Percentiles rank a stretch among this genome's conserved stretches.
These are phyloP conservation scores for Waltergamsia citrina DNA, from an alignment of 2,329 filamentous ascomycete genomes.

Conservation along the genomic window DNA sequence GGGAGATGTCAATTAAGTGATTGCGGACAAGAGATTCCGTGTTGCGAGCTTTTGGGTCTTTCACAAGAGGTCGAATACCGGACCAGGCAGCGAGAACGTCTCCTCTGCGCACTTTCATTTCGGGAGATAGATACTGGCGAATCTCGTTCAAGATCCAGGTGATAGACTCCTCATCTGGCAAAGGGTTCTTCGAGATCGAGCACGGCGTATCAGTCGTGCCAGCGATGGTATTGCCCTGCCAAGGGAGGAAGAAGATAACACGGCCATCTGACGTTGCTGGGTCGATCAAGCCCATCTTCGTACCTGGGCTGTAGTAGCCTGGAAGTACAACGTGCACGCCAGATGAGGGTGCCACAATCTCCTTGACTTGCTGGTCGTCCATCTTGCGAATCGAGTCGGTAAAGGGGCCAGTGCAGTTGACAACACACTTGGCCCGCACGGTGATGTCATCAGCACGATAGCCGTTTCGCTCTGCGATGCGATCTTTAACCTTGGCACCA, in stretches of 20 bases:
- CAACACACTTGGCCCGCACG: slow-evolving; percentile 69
- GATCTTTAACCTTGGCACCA: slow-evolving; percentile 65
- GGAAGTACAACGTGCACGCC: slow-evolving; percentile 82
- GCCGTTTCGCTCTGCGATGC: slow-evolving; percentile 57
- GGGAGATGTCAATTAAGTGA: slow-evolving; percentile 72
- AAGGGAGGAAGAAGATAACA: slow-evolving; percentile 88
- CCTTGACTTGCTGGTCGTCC: slow-evolving; percentile 61
- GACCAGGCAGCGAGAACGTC: slow-evolving; percentile 90
- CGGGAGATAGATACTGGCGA: slow-evolving; percentile 69
- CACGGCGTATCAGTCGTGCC: slow-evolving; percentile 79
- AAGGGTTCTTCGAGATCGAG: slow-evolving; percentile 60
- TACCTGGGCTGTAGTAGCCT: slow-evolving; percentile 76
- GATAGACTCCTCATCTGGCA: slow-evolving; percentile 76
- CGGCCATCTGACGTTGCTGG: slow-evolving; percentile 79
- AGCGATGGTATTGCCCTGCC: slow-evolving; percentile 88
- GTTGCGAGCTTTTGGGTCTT: slow-evolving; percentile 76
- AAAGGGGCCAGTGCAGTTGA: slow-evolving; percentile 86
- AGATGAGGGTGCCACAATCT: slow-evolving; percentile 78
- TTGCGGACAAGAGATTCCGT: slow-evolving; percentile 84
- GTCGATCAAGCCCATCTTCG: slow-evolving; percentile 82
- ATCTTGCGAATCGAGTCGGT: slow-evolving; percentile 78
- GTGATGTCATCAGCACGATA: slow-evolving; percentile 49
- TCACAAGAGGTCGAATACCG: slow-evolving; percentile 77
- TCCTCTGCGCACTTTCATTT: slow-evolving; percentile 74
- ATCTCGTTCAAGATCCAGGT: slow-evolving; percentile 83